These are phyloP conservation scores for Leptoxyphium fumago DNA, from an alignment of 2,329 filamentous ascomycete genomes.

Conservation along the genomic window DNA sequence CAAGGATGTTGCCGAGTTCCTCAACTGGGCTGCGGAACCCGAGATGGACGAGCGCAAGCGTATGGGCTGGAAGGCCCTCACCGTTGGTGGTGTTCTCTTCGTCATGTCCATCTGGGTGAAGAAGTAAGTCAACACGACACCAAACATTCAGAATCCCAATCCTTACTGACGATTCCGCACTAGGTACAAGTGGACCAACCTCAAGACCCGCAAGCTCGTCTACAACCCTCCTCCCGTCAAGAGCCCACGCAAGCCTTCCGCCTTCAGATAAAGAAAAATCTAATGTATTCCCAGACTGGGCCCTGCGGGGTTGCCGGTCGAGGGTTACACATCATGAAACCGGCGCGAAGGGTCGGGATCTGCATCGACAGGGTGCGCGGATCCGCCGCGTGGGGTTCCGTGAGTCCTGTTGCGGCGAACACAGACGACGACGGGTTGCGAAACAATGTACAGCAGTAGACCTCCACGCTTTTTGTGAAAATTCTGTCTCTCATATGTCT, in stretches of 20 bases:
- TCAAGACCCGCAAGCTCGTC: constrained; percentile 89
- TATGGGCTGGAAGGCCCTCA: constrained; percentile 96
- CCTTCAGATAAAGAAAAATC: no score
- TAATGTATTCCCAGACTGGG: no score
- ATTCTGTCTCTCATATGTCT: no score
- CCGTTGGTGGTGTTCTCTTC: constrained; percentile 63
- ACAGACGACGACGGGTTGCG: no score
- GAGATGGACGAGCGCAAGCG: constrained; percentile 99
- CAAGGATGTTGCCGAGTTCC: constrained; percentile 96
- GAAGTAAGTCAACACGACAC: constrained; percentile 36
- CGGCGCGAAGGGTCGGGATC: no score
- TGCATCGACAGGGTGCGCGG: no score
- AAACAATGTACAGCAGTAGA: no score
- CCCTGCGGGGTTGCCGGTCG: no score
- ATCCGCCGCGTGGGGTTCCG: no score
- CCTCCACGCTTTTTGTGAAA: no score
- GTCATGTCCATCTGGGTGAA: constrained; percentile 93
- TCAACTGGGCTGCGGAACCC: constrained; percentile 97
- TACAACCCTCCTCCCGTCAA: constrained; percentile 54
- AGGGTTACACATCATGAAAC: no score
- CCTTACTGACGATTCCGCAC: not conserved
- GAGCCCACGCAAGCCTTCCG: constrained; percentile 2
- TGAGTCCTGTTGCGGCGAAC: no score
- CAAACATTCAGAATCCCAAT: not conserved
- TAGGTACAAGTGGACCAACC: constrained; percentile 87